Percentiles rank a stretch among this genome's conserved stretches.
These are phyloP conservation scores for Stereocaulon alpinum DNA, from an alignment of 495 filamentous ascomycete species.

Conservation along the genomic window DNA sequence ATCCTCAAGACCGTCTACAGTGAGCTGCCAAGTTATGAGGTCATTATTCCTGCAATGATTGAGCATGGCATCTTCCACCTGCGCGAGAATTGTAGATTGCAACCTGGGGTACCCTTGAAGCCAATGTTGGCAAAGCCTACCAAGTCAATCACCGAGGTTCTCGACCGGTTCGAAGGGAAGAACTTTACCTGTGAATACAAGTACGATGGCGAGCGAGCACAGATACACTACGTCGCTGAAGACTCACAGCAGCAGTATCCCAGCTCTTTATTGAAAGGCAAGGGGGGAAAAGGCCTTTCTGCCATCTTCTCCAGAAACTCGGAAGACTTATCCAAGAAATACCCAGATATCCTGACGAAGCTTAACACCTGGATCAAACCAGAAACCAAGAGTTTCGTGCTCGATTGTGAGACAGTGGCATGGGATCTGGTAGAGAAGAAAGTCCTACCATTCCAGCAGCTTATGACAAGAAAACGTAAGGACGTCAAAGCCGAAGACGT, in stretches of 20 bases:
- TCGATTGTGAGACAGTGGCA: slow-evolving; percentile 97
- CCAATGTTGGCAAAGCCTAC: slow-evolving; percentile 99
- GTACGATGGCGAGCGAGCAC: slow-evolving; percentile 92
- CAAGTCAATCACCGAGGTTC: slow-evolving; percentile 96
- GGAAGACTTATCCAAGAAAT: slow-evolving; percentile 93
- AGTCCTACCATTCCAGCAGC: slow-evolving; percentile 89
- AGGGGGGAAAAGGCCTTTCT: slow-evolving; percentile 52
- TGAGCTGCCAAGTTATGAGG: slow-evolving; percentile 89
- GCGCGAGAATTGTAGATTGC: slow-evolving; percentile 77
- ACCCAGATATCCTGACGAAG: slow-evolving; percentile 86
- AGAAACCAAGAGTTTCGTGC: slow-evolving; percentile 83
- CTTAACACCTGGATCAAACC: slow-evolving; percentile 80
- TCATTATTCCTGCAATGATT: slow-evolving; percentile 82
- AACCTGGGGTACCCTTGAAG: slow-evolving; percentile 89
- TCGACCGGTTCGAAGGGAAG: slow-evolving; percentile 92
- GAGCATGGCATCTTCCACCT: slow-evolving; percentile 76
- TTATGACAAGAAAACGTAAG: slow-evolving; percentile 96
- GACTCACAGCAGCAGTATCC: slow-evolving; percentile 57
- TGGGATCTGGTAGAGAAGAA: slow-evolving; percentile 93
- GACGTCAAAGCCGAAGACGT: slow-evolving; percentile 96
- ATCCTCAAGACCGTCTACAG: slow-evolving; percentile 88
- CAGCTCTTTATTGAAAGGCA: slow-evolving; percentile 43
- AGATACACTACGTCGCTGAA: slow-evolving; percentile 93
- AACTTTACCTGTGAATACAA: slow-evolving; percentile 98
- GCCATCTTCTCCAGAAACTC: slow-evolving; percentile 96